A percentile compares a stretch with the other conserved stretches of the same genome.
Evolutionary conservation across 2,329 filamentous ascomycete species (phyloP).

Genomic region (Neophaeococcomyces mojaviensis): DNA sequence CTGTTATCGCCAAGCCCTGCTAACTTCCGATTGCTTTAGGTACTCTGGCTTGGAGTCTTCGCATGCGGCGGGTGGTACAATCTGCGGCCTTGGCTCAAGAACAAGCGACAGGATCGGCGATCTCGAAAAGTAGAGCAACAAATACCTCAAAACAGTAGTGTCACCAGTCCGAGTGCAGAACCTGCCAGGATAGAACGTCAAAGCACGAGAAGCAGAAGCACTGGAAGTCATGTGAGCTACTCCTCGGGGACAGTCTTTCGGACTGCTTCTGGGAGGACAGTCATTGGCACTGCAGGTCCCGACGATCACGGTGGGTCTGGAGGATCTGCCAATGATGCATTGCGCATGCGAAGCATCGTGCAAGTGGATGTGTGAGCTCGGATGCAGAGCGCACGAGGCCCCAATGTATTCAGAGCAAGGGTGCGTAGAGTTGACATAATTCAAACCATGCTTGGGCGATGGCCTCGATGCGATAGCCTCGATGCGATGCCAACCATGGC

Average conservation of each 20-base stretch:
- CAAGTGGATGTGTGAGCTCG: constrained; percentile 1
- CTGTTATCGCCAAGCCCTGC: no score
- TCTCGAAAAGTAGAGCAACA: constrained; percentile 10
- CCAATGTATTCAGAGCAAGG: no score
- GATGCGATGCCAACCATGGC: no score
- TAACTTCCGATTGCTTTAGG: no score
- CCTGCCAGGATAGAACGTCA: no score
- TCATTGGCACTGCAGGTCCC: not conserved
- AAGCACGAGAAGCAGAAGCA: constrained; percentile 13
- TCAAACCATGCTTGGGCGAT: no score
- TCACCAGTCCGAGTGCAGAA: not conserved
- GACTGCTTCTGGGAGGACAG: constrained; percentile 41
- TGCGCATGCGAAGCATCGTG: constrained; percentile 5
- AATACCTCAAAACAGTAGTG: not conserved
- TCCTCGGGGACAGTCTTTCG: constrained; percentile 57
- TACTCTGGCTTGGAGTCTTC: constrained; percentile 60
- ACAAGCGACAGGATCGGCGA: constrained; percentile 26
- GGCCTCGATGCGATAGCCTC: no score
- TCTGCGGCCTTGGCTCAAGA: constrained; percentile 49
- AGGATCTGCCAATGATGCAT: not conserved
- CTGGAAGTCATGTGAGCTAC: constrained; percentile 26
- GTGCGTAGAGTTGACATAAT: no score
- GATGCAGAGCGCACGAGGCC: no score
- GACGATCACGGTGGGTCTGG: not conserved
- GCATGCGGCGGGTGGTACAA: constrained; percentile 60